Conservation (phyloP, 495 filamentous ascomycete genomes). For the Neurospora tetraspora region DNA sequence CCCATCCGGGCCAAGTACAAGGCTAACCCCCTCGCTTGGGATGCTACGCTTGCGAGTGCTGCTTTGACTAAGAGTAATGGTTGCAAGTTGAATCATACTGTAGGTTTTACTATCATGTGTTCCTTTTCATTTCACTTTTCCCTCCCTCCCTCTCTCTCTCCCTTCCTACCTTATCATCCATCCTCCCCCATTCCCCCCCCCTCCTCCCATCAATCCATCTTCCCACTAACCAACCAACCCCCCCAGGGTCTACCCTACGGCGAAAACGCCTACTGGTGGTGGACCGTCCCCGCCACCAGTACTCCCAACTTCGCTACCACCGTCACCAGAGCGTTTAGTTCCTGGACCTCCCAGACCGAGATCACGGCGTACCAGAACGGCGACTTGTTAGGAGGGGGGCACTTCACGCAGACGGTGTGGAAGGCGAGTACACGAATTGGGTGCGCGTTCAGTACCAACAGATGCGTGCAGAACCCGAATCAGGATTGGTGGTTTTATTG, state of each 20-base stretch:
- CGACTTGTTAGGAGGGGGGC: slow-evolving; percentile 4
- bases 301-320: slow-evolving; percentile 6
- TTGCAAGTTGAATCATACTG: slow-evolving; percentile 12
- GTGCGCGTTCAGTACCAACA: slow-evolving; percentile 13
- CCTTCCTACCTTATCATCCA: not conserved
- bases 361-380: slow-evolving; percentile 5
- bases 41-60: slow-evolving; percentile 5
- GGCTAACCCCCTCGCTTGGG: slow-evolving; percentile 4
- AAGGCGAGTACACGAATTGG: slow-evolving; percentile 12
- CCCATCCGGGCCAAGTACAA: slow-evolving; percentile 4
- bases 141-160: too few relatives aligned
- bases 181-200: not conserved
- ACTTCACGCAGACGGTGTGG: slow-evolving; percentile 20
- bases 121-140: not conserved
- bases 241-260: slow-evolving; percentile 11
- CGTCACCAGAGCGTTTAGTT: slow-evolving; percentile 4
- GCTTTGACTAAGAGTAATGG: slow-evolving; percentile 12
- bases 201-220: not conserved
- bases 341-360: slow-evolving; percentile 7
- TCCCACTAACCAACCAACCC: not conserved
- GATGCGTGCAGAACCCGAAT: slow-evolving; percentile 8
- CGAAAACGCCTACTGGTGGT: slow-evolving; percentile 15
- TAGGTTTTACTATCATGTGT: not conserved
- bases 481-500: slow-evolving; percentile 18
- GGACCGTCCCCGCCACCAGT: not conserved